Base-by-base conservation (phyloP, 805 yeast species). In the Ogataea angusta region DNA sequence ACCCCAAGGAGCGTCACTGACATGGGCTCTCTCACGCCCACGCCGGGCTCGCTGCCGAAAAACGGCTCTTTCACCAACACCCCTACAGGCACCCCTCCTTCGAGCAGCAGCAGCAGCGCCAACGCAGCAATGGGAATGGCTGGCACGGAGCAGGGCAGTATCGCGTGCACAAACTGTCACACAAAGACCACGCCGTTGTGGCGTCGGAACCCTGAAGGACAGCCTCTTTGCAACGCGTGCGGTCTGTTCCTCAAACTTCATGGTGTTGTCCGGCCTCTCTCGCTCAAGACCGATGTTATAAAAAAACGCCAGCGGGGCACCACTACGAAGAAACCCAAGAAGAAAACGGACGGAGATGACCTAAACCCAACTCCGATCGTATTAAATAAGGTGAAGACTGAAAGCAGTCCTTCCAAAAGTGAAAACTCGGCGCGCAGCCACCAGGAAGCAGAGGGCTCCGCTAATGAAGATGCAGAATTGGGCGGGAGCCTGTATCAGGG, bases 161-260 rank as follows among this genome's bases (percentile, higher is more conserved):
- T 59, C 7, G 49, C 60, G 5, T 91, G 98, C 63, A 81, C 91
- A 13, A 91, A 91, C 64, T 91, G 99, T 63, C 82, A 84, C 55
- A 91, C 99, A 0, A 79, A 75, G 48, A 89, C 95, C 13, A 91
- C 99, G 0, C 99, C 99, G 1, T 63, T 91, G 13, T 91, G 99
- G 99, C 71, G 99, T 52, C 72, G 97, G 36, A 87, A 88, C 53
- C 89, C 95, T 0, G 86, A 85, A 44, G 97, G 97, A 2, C 83
- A 86, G 55, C 95, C 96, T 0, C 68, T 91, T 44, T 91, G 98
- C 66, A 91, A 91, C 62, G 98, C 99, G 0, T 91, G 99, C 68
- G 99, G 98, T 0, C 68, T 91, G 45, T 91, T 91, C 54, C 73
- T 86, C 56, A 91, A 91, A 62, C 69, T 91, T 17, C 98, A 91